Evolutionary conservation across 768 basidiomycete species (phyloP).

Genomic region (Pisolithus microcarpus): DNA sequence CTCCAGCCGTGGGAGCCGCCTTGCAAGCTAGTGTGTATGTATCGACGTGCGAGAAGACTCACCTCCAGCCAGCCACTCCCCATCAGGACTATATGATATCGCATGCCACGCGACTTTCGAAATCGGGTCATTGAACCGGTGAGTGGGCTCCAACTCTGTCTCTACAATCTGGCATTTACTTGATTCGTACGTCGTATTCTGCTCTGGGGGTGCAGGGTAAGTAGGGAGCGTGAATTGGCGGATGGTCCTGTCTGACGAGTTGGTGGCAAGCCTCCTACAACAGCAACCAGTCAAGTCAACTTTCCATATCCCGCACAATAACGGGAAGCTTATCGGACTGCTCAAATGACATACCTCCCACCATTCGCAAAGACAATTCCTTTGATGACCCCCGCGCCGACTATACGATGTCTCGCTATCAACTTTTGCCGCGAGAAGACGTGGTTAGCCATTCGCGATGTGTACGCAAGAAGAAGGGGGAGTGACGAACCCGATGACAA

Average conservation of each 20-base stretch:
- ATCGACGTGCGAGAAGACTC: constrained; percentile 10
- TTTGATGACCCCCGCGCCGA: constrained; percentile 69
- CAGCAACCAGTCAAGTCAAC: neutral
- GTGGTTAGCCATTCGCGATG: neutral
- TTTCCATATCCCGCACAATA: neutral
- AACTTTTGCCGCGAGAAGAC: constrained; percentile 38
- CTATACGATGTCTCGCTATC: constrained; percentile 66
- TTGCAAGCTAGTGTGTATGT: too few relatives aligned
- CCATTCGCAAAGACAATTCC: constrained; percentile 79
- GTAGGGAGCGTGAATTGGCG: constrained; percentile 74
- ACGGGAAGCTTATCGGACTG: neutral
- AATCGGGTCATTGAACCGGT: constrained; percentile 81
- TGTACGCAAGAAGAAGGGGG: neutral
- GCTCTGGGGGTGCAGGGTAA: constrained; percentile 31
- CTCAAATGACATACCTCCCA: constrained; percentile 54
- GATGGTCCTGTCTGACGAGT: constrained; percentile 90
- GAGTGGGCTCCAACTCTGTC: constrained; percentile 69
- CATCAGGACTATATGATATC: constrained; percentile 87
- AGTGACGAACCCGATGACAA: neutral
- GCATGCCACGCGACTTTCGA: constrained; percentile 91
- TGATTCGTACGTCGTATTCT: neutral
- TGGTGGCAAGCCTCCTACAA: constrained; percentile 73
- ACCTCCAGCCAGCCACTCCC: constrained; percentile 93
- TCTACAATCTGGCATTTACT: constrained; percentile 31
- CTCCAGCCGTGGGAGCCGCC: too few relatives aligned